These are phyloP conservation scores for Strigomonas culicis DNA, from an alignment of 208 protist species.

Conservation along the genomic window DNA sequence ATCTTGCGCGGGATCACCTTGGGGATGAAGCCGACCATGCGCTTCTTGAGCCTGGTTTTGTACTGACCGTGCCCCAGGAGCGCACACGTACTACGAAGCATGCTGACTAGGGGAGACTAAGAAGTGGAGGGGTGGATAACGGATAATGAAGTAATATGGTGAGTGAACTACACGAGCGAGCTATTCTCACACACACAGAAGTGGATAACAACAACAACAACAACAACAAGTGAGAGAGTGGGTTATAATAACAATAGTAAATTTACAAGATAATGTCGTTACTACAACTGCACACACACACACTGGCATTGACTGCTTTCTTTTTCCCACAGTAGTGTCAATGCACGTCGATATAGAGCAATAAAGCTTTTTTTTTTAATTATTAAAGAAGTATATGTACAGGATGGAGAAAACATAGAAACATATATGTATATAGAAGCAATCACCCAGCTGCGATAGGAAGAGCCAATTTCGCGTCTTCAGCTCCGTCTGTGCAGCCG, in stretches of 20 bases:
- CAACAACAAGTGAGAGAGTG: too few species aligned
- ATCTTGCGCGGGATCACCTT: slow-evolving; percentile 84
- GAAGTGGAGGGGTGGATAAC: not conserved
- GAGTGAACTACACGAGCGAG: not conserved
- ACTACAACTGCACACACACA: too few species aligned
- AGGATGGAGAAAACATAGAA: not conserved
- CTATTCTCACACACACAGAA: not conserved
- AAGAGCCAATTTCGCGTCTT: too few species aligned
- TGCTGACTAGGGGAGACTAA: slow-evolving; percentile 12
- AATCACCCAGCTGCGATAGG: too few species aligned
- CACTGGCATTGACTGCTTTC: too few species aligned
- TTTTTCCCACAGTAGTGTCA: too few species aligned
- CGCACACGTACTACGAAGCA: slow-evolving; percentile 30
- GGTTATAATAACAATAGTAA: not conserved
- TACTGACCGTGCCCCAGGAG: slow-evolving; percentile 73
- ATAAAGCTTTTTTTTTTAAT: not conserved
- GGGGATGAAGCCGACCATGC: slow-evolving; percentile 84
- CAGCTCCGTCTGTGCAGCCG: too few species aligned
- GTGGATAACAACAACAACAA: not conserved
- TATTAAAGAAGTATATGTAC: not conserved
- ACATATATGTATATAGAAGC: too few species aligned
- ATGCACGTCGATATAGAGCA: too few species aligned
- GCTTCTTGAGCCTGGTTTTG: slow-evolving; percentile 85
- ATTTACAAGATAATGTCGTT: not conserved
- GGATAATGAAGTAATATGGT: not conserved